These are phyloP conservation scores for Xanthoconium separans DNA, from an alignment of 1,284 basidiomycete genomes.

Conservation along the genomic window DNA sequence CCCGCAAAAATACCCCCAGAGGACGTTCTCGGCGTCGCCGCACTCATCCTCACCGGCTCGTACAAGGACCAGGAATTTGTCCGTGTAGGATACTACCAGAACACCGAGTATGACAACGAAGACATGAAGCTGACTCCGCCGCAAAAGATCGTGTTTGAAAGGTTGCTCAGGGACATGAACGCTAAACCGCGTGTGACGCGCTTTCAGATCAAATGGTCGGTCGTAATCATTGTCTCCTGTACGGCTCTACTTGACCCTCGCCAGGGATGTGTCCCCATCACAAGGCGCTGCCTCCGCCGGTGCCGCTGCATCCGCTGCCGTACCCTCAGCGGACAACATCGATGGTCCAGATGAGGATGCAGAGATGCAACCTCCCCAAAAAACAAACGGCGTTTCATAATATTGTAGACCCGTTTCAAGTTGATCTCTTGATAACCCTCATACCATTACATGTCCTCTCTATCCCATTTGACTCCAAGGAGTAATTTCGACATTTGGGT, in stretches of 20 bases:
- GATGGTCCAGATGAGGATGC: conserved; percentile 37
- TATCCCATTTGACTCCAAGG: neutral
- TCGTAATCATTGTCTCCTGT: conserved; percentile 11
- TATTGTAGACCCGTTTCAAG: neutral
- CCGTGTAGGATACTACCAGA: conserved; percentile 98
- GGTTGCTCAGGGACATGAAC: conserved; percentile 85
- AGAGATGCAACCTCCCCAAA: conserved; percentile 11
- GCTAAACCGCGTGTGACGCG: conserved; percentile 94
- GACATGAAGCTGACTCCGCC: conserved; percentile 81
- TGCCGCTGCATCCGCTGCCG: conserved; percentile 74
- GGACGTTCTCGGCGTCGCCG: conserved; percentile 88
- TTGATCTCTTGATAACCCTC: conserved; percentile 15
- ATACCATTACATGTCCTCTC: conserved; percentile 16
- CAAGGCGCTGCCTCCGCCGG: conserved; percentile 52
- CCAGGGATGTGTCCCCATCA: conserved; percentile 68
- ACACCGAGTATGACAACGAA: conserved; percentile 96
- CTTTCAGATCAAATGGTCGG: conserved; percentile 83
- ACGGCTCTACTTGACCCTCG: neutral
- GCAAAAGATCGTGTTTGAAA: conserved; percentile 69
- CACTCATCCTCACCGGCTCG: conserved; percentile 88
- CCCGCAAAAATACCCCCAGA: conserved; percentile 75
- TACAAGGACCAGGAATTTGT: conserved; percentile 97
- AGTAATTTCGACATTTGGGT: conserved; percentile 9
- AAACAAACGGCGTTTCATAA: conserved; percentile 31
- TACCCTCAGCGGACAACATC: conserved; percentile 76